Evolutionary conservation across 352 stramenopile species (phyloP).

Genomic region (Albugo candida): DNA sequence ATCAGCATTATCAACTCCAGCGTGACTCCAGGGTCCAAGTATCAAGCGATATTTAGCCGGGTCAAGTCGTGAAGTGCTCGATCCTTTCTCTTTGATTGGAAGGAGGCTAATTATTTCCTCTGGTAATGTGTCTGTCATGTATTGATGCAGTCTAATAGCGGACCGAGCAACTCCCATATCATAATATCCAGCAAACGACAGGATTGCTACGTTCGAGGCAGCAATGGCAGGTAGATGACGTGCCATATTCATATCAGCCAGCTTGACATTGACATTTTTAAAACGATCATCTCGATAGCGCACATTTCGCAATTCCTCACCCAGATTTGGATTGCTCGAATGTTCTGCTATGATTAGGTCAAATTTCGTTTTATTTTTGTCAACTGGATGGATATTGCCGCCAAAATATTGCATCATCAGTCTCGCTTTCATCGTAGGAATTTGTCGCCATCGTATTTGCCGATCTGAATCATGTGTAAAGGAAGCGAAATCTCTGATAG

Average conservation of each 20-base stretch:
- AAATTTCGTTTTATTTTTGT: constrained; percentile 44
- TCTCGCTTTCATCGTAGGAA: constrained; percentile 51
- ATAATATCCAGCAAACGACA: constrained; percentile 57
- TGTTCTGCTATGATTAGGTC: constrained; percentile 43
- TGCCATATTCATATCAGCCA: constrained; percentile 28
- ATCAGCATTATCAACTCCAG: constrained; percentile 57
- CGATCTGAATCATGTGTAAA: constrained; percentile 60
- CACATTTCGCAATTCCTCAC: constrained; percentile 22
- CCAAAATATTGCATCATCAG: constrained; percentile 77
- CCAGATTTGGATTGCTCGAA: constrained; percentile 32
- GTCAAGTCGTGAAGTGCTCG: not conserved
- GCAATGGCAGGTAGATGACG: constrained; percentile 39
- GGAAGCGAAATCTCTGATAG: constrained; percentile 31
- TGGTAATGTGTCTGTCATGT: constrained; percentile 44
- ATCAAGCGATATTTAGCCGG: constrained; percentile 37
- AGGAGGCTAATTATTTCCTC: constrained; percentile 21
- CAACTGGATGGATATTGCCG: constrained; percentile 61
- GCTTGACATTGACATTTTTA: constrained; percentile 16
- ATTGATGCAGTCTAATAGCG: constrained; percentile 56
- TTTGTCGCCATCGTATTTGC: constrained; percentile 49
- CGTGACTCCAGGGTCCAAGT: constrained; percentile 65
- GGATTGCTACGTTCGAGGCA: constrained; percentile 41
- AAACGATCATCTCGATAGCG: constrained; percentile 49
- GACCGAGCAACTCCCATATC: constrained; percentile 53
- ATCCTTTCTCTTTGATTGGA: not conserved